Conservation (phyloP, 2,329 filamentous ascomycete species). For the Capronia epimyces region DNA sequence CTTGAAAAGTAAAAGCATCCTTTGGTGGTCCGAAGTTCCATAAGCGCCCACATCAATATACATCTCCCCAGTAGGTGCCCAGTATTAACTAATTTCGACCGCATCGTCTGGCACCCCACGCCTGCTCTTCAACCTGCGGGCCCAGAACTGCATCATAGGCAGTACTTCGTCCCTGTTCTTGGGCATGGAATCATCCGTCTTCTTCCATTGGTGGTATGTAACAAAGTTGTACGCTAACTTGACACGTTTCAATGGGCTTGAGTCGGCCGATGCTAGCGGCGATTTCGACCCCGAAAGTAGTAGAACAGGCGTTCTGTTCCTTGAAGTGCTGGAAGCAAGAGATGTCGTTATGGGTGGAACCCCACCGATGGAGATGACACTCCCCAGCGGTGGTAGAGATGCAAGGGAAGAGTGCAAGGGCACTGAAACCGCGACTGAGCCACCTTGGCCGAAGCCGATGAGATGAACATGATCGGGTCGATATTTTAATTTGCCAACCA, state of each 20-base stretch:
- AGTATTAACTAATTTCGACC: constrained; percentile 35
- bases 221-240: constrained; percentile 63
- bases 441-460: constrained; percentile 64
- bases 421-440: constrained; percentile 55
- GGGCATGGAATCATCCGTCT: constrained; percentile 76
- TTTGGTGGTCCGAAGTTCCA: too few relatives aligned
- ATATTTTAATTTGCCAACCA: constrained; percentile 57
- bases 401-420: constrained; percentile 42
- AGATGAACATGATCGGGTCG: constrained; percentile 55
- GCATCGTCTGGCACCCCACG: constrained; percentile 44
- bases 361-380: constrained; percentile 42
- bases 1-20: constrained; percentile 11
- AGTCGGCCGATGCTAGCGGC: constrained; percentile 49
- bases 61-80: too few relatives aligned
- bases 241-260: constrained; percentile 58
- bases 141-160: constrained; percentile 76
- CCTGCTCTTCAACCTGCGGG: constrained; percentile 39
- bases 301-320: constrained; percentile 40
- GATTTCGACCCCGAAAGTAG: constrained; percentile 38
- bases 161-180: constrained; percentile 75
- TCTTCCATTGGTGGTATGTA: constrained; percentile 63
- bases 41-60: too few relatives aligned
- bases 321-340: constrained; percentile 28
- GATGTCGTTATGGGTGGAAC: constrained; percentile 36
- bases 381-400: constrained; percentile 32